Conservation (phyloP, 2,329 filamentous ascomycete species). For the Anthostomella pinea region DNA sequence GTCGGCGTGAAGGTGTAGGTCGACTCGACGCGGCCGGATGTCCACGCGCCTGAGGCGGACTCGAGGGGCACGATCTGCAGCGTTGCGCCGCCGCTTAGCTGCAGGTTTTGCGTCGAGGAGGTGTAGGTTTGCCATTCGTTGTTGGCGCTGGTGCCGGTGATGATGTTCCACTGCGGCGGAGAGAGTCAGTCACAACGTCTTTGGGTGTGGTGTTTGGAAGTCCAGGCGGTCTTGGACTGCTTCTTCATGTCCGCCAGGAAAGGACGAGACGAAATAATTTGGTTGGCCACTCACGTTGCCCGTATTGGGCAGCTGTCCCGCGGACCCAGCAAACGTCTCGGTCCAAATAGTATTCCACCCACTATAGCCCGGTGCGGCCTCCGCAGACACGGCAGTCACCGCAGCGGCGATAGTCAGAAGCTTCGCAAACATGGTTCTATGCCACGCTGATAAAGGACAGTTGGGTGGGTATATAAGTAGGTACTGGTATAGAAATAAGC, state of each 20-base stretch:
- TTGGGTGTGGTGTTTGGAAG: no score
- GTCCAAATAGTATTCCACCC: constrained; percentile 45
- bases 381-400: constrained; percentile 16
- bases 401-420: constrained; percentile 20
- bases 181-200: no score
- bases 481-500: constrained; percentile 8
- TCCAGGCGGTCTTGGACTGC: no score
- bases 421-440: constrained; percentile 21
- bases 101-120: constrained; percentile 42
- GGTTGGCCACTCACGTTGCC: no score
- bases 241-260: no score
- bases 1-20: constrained; percentile 44
- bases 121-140: constrained; percentile 49
- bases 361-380: constrained; percentile 34
- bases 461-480: constrained; percentile 3
- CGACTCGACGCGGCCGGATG: constrained; percentile 49
- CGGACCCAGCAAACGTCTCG: constrained; percentile 42
- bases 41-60: constrained; percentile 42
- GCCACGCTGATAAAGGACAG: constrained; percentile 6
- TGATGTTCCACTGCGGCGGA: constrained; percentile 53
- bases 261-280: no score
- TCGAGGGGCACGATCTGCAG: constrained; percentile 49
- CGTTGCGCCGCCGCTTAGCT: constrained; percentile 49
- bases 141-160: constrained; percentile 45
- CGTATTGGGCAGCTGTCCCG: constrained; percentile 36